Evolutionary conservation across 495 filamentous ascomycete species (phyloP).

Genomic region (Neurospora sp.): DNA sequence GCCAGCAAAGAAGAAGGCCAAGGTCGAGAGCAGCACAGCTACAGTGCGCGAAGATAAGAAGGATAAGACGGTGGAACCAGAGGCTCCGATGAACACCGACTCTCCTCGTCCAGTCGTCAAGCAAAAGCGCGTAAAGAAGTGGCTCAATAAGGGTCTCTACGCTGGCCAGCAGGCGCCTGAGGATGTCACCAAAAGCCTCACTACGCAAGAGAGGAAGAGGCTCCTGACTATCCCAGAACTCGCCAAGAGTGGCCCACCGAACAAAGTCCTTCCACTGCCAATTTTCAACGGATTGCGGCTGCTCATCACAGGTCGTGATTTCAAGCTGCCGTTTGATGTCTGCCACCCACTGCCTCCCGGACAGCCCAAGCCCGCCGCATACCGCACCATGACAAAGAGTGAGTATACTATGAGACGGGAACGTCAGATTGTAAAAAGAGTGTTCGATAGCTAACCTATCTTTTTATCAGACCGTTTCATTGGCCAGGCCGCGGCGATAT

Average conservation of each 20-base stretch:
- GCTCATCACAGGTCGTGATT: constrained; percentile 61
- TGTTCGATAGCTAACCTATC: constrained; percentile 4
- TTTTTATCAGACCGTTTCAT: constrained; percentile 67
- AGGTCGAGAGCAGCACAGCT: constrained; percentile 18
- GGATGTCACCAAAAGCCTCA: constrained; percentile 48
- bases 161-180: constrained; percentile 61
- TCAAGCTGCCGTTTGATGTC: constrained; percentile 79
- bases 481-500: constrained; percentile 74
- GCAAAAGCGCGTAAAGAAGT: constrained; percentile 52
- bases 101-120: constrained; percentile 26
- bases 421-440: background rate
- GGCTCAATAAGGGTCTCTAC: constrained; percentile 77
- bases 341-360: constrained; percentile 77
- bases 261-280: constrained; percentile 33
- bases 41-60: background rate
- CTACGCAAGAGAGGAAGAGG: constrained; percentile 50
- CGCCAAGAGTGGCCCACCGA: constrained; percentile 23
- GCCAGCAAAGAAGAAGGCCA: constrained; percentile 34
- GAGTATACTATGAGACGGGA: background rate
- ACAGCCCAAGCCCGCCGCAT: constrained; percentile 84
- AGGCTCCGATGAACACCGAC: constrained; percentile 29
- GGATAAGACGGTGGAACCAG: constrained; percentile 30
- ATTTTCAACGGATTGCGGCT: constrained; percentile 39
- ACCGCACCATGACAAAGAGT: constrained; percentile 87
- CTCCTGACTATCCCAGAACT: constrained; percentile 45